phyloP scores from a whole-genome alignment of 495 filamentous ascomycete genomes.

The Parathielavia appendiculata region DNA sequence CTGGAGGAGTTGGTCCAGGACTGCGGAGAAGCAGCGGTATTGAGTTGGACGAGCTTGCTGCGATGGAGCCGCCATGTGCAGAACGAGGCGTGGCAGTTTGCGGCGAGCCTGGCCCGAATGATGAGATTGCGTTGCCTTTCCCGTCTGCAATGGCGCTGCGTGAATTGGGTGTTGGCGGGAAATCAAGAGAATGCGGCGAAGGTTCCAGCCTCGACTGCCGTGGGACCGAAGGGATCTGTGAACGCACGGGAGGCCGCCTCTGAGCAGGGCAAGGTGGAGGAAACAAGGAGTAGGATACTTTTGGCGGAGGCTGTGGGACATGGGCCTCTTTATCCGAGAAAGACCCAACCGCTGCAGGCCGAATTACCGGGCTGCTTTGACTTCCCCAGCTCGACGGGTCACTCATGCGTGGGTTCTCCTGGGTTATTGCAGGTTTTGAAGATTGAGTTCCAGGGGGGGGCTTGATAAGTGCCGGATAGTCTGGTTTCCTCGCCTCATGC shows the following conservation, averaged over 20 bases:
- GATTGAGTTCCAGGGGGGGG: slow-evolving; percentile 1
- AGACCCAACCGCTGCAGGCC: slow-evolving; percentile 5
- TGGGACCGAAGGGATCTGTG: neutral
- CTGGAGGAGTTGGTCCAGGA: slow-evolving; percentile 1
- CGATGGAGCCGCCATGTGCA: neutral
- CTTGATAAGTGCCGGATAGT: slow-evolving; percentile 17
- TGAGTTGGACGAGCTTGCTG: slow-evolving; percentile 14
- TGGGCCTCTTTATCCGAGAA: slow-evolving; percentile 9
- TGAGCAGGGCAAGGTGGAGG: slow-evolving; percentile 8
- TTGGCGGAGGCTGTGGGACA: slow-evolving; percentile 16
- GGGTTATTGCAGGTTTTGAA: neutral
- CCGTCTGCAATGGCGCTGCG: neutral
- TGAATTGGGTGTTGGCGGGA: neutral
- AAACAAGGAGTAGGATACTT: slow-evolving; percentile 28
- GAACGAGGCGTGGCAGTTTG: neutral
- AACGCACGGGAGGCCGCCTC: slow-evolving; percentile 7
- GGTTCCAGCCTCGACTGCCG: slow-evolving; percentile 7
- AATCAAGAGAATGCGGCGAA: slow-evolving; percentile 1
- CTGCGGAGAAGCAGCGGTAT: slow-evolving; percentile 11
- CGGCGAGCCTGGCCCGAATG: neutral
- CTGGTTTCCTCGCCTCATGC: slow-evolving; percentile 1
- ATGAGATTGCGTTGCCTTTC: neutral
- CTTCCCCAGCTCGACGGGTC: slow-evolving; percentile 1
- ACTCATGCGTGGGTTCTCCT: neutral
- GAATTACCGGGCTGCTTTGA: neutral